A percentile compares a stretch with the other conserved stretches of the same genome.
These are phyloP conservation scores for Ceratocystis albifundus DNA, from an alignment of 2,329 filamentous ascomycete genomes.

Conservation along the genomic window DNA sequence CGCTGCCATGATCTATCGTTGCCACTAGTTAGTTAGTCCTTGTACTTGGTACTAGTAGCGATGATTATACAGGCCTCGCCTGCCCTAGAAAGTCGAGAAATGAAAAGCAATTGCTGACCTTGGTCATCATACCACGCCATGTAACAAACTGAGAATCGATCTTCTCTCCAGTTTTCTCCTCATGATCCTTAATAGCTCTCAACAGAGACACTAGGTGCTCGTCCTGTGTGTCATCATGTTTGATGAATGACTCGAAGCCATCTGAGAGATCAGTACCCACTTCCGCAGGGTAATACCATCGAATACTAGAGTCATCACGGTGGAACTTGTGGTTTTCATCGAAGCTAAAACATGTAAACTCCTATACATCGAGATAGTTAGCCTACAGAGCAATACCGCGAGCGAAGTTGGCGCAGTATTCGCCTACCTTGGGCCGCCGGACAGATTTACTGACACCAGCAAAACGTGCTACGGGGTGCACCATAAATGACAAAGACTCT, in stretches of 20 bases:
- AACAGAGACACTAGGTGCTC: constrained; percentile 81
- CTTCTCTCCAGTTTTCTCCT: constrained; percentile 54
- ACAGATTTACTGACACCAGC: constrained; percentile 56
- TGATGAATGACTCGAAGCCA: constrained; percentile 72
- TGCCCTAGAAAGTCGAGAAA: background rate
- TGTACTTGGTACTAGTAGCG: background rate
- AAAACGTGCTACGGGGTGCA: constrained; percentile 61
- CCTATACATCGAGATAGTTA: constrained; percentile 37
- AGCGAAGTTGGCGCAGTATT: no score
- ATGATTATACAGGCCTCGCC: no score
- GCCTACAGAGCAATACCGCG: no score
- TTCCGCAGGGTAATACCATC: constrained; percentile 73
- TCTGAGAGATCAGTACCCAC: constrained; percentile 62
- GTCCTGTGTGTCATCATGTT: constrained; percentile 70
- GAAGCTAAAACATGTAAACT: constrained; percentile 89
- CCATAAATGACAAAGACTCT: constrained; percentile 39
- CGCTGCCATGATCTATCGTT: constrained; percentile 62
- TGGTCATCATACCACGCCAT: constrained; percentile 98
- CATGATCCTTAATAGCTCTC: constrained; percentile 60
- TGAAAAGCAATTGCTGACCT: constrained; percentile 41
- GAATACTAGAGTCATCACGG: constrained; percentile 65
- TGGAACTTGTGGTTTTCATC: constrained; percentile 69
- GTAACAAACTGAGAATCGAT: constrained; percentile 73
- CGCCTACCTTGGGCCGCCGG: constrained; percentile 55
- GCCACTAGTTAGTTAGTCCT: constrained; percentile 17